A percentile compares a stretch with the other conserved stretches of the same genome.
Evolutionary conservation across 2,329 filamentous ascomycete species (phyloP).

Genomic region (Xylariaceae sp.): DNA sequence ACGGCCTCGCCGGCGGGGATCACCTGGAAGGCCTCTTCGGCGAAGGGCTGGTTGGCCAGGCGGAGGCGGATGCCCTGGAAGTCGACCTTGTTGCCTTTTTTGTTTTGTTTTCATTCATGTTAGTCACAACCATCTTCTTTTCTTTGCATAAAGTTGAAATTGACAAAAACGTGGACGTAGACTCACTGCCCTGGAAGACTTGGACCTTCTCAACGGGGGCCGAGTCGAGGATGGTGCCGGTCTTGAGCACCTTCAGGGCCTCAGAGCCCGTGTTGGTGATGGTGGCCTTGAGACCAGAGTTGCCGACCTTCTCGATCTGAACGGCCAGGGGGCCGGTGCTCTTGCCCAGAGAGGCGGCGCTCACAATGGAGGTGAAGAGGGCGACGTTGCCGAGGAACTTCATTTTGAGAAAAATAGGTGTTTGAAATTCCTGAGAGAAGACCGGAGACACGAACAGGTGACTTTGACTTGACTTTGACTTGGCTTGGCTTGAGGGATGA

Average conservation of each 20-base stretch:
- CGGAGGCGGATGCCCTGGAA: slow-evolving; percentile 47
- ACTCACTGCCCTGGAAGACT: slow-evolving; percentile 43
- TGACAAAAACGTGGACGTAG: too few species aligned
- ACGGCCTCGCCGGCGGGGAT: slow-evolving; percentile 46
- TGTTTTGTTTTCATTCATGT: too few species aligned
- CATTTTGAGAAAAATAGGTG: too few species aligned
- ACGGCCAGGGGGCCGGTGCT: slow-evolving; percentile 39
- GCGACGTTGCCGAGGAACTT: slow-evolving; percentile 35
- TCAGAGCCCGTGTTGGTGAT: slow-evolving; percentile 48
- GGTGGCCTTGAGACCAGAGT: slow-evolving; percentile 48
- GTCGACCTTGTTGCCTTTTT: slow-evolving; percentile 13
- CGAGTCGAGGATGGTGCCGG: slow-evolving; percentile 48
- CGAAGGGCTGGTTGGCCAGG: slow-evolving; percentile 39
- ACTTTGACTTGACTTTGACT: too few species aligned
- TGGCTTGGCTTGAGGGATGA: slow-evolving; percentile 4
- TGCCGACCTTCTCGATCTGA: slow-evolving; percentile 43
- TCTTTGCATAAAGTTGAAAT: too few species aligned
- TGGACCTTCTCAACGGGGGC: slow-evolving; percentile 49
- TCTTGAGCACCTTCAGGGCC: slow-evolving; percentile 47
- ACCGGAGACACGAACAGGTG: too few species aligned
- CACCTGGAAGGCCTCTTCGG: slow-evolving; percentile 44
- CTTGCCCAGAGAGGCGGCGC: slow-evolving; percentile 33
- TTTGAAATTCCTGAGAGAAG: too few species aligned
- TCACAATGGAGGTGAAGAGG: slow-evolving; percentile 33
- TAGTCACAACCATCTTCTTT: not conserved